Conservation (phyloP, 202 grass and related monocot species). For the Panicum hallii region DNA sequence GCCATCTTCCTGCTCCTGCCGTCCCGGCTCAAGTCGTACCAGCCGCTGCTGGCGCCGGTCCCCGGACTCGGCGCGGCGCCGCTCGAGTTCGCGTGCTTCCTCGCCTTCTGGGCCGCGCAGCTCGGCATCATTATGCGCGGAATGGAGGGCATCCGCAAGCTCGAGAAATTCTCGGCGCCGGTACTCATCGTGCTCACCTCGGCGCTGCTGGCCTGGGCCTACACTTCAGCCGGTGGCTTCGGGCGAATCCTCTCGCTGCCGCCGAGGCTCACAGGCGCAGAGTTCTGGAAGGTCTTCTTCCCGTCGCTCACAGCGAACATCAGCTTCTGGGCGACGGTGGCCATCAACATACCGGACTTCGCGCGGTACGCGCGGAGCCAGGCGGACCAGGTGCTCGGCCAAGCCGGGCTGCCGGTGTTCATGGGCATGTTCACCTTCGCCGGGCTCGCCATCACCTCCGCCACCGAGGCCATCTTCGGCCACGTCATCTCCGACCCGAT, state of each 20-base stretch:
- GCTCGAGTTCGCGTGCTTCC: slow-evolving; percentile 83
- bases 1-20: slow-evolving; percentile 80
- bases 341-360: slow-evolving; percentile 96
- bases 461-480: slow-evolving; percentile 91
- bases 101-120: slow-evolving; percentile 79
- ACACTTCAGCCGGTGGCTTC: slow-evolving; percentile 73
- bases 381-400: slow-evolving; percentile 83
- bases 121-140: slow-evolving; percentile 63
- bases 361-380: slow-evolving; percentile 80
- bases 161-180: slow-evolving; percentile 85
- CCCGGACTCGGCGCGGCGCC: slow-evolving; percentile 61
- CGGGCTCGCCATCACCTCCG: slow-evolving; percentile 80
- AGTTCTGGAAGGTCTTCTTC: slow-evolving; percentile 94
- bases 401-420: slow-evolving; percentile 85
- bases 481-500: slow-evolving; percentile 88
- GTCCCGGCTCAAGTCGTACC: slow-evolving; percentile 51
- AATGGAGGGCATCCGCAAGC: slow-evolving; percentile 85
- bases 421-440: slow-evolving; percentile 95
- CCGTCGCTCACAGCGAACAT: slow-evolving; percentile 91
- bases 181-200: slow-evolving; percentile 78
- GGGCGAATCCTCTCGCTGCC: slow-evolving; percentile 69
- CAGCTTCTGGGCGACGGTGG: slow-evolving; percentile 97
- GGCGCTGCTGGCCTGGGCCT: slow-evolving; percentile 78
- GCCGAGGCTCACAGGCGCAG: slow-evolving; percentile 52
- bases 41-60: slow-evolving; percentile 57